These are phyloP conservation scores for Coix lacrymajobi DNA, from an alignment of 176 grass and related monocot genomes.

Conservation along the genomic window DNA sequence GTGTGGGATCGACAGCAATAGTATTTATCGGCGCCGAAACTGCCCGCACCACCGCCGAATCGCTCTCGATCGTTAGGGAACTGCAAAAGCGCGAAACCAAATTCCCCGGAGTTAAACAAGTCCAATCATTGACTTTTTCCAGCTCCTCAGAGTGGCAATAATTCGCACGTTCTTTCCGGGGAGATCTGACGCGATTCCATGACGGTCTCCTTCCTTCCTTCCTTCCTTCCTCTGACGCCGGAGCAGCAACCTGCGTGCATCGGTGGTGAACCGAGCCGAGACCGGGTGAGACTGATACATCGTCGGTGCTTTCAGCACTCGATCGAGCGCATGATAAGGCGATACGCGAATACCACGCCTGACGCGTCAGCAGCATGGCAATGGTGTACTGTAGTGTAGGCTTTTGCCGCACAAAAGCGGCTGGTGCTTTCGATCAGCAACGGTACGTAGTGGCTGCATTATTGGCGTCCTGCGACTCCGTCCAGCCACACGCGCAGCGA, in stretches of 20 bases:
- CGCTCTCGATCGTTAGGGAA: not conserved
- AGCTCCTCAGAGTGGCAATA: constrained; percentile 21
- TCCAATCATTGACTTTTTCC: constrained; percentile 32
- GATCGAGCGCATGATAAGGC: constrained; percentile 17
- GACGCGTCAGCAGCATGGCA: not conserved
- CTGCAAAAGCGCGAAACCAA: not conserved
- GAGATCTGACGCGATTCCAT: not conserved
- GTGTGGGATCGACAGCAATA: not conserved
- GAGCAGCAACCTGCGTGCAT: not conserved
- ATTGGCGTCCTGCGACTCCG: constrained; percentile 4
- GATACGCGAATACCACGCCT: constrained; percentile 20
- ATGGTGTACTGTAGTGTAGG: no score
- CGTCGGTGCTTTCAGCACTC: constrained; percentile 37
- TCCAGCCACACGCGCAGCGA: not conserved
- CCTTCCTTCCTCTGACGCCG: constrained; percentile 17
- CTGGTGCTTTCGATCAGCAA: not conserved
- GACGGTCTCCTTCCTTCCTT: accelerated
- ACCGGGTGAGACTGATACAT: not conserved
- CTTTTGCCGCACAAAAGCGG: not conserved
- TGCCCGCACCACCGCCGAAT: not conserved
- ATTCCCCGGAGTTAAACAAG: constrained; percentile 18
- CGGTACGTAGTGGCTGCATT: constrained; percentile 37
- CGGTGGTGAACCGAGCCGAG: not conserved
- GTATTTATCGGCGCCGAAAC: not conserved
- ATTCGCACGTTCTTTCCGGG: not conserved